phyloP scores from a whole-genome alignment of 164 flowering plant species.

The Vitis vinifera region DNA sequence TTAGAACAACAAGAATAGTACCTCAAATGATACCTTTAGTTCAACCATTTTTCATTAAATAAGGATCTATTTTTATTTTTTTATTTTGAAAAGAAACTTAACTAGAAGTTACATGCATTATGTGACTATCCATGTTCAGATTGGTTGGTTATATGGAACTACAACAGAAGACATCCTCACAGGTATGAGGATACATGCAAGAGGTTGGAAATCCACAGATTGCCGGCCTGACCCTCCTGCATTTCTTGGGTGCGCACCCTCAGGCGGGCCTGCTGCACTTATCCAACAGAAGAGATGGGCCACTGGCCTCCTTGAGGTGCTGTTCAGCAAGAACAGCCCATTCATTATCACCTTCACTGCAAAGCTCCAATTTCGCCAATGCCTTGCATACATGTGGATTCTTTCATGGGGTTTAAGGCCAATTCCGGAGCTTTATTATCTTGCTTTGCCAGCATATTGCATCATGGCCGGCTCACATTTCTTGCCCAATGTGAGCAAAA shows the following conservation, averaged over 20 bases:
- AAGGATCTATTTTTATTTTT: too few species aligned
- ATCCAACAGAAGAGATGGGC: conserved; percentile 60
- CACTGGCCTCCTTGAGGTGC: conserved; percentile 53
- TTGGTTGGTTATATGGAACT: conserved; percentile 66
- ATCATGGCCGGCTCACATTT: conserved; percentile 45
- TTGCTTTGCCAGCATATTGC: conserved; percentile 51
- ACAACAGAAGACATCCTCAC: conserved; percentile 52
- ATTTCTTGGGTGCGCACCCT: conserved; percentile 58
- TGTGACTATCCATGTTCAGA: conserved; percentile 21
- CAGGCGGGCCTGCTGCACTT: conserved; percentile 30
- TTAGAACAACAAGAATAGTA: background rate
- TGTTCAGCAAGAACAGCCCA: conserved; percentile 38
- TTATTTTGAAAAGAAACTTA: too few species aligned
- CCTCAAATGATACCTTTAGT: too few species aligned
- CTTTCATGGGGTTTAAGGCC: conserved; percentile 34
- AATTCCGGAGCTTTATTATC: conserved; percentile 51
- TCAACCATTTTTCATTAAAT: too few species aligned
- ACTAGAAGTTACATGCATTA: too few species aligned
- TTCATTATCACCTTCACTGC: conserved; percentile 9
- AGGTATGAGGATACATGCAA: conserved; percentile 46
- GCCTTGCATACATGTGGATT: conserved; percentile 30
- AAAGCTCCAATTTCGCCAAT: conserved; percentile 46
- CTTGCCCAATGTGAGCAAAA: conserved; percentile 47
- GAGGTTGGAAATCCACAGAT: conserved; percentile 44
- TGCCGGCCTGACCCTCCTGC: conserved; percentile 36